phyloP scores from a whole-genome alignment of 768 basidiomycete genomes.

The Rickenella mellea region DNA sequence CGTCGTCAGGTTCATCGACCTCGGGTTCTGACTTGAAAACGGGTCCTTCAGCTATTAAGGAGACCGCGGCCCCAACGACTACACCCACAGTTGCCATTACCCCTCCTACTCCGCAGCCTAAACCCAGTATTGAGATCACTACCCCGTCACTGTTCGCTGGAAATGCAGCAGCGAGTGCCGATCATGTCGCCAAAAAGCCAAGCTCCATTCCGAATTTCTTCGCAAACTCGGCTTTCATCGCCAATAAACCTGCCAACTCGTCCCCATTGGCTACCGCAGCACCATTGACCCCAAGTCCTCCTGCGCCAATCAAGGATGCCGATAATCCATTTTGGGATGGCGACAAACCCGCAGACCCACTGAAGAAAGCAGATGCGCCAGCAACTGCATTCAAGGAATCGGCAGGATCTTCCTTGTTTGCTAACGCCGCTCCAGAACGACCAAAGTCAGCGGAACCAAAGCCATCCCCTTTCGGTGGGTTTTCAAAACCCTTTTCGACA shows the following conservation, averaged over 20 bases:
- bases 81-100: background rate
- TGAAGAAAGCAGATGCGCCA: constrained; percentile 6
- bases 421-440: constrained; percentile 1
- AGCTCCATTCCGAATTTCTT: constrained; percentile 54
- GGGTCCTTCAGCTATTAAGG: background rate
- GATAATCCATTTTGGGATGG: constrained; percentile 38
- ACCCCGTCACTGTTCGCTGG: constrained; percentile 3
- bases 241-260: constrained; percentile 18
- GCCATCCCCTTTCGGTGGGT: constrained; percentile 7
- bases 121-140: too few relatives aligned
- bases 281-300: constrained; percentile 2
- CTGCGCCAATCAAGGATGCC: constrained; percentile 25
- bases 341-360: constrained; percentile 16
- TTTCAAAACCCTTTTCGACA: constrained; percentile 1
- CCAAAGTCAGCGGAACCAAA: constrained; percentile 7
- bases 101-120: constrained; percentile 13
- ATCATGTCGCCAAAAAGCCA: background rate
- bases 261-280: background rate
- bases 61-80: background rate
- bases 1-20: constrained; percentile 3
- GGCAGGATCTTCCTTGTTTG: constrained; percentile 4
- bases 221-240: constrained; percentile 36
- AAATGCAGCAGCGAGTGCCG: constrained; percentile 6
- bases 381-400: constrained; percentile 1
- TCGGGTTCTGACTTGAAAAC: background rate